A percentile compares a stretch with the other conserved stretches of the same genome.
phyloP scores from a whole-genome alignment of 192 early-diverging fungal species.

The Helicostylum pulchrum region DNA sequence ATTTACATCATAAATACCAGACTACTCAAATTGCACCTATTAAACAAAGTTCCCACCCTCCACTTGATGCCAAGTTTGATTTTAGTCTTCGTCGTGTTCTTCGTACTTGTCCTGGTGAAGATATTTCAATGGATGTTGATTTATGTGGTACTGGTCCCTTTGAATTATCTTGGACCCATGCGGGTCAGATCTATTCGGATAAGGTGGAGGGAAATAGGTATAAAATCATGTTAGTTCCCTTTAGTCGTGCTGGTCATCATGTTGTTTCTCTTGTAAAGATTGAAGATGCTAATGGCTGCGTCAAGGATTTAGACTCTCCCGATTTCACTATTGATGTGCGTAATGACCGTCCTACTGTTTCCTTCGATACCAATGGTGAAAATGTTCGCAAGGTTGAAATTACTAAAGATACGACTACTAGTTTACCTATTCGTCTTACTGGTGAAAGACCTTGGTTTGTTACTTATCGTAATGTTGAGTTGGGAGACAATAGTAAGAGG shows the following conservation, averaged over 20 bases:
- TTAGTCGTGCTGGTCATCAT: constrained; percentile 35
- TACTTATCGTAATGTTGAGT: constrained; percentile 32
- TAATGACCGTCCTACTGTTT: constrained; percentile 40
- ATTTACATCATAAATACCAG: constrained; percentile 30
- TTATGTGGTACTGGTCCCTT: constrained; percentile 38
- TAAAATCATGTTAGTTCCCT: constrained; percentile 30
- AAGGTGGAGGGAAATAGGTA: constrained; percentile 27
- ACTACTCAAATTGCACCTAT: constrained; percentile 17
- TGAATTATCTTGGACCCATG: too few relatives aligned
- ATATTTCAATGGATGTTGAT: constrained; percentile 31
- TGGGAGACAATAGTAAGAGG: not conserved
- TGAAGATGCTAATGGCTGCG: constrained; percentile 38
- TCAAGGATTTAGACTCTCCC: constrained; percentile 31
- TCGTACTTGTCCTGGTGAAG: constrained; percentile 40
- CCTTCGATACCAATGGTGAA: constrained; percentile 27
- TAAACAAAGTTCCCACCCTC: constrained; percentile 41
- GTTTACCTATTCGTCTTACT: constrained; percentile 41
- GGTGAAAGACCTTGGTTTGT: constrained; percentile 43
- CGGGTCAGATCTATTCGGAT: constrained; percentile 26
- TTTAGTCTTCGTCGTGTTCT: not conserved
- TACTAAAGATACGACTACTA: constrained; percentile 30
- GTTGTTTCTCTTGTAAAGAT: constrained; percentile 40
- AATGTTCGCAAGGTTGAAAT: too few relatives aligned
- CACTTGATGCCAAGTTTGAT: constrained; percentile 37
- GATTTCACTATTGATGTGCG: constrained; percentile 43